Evolutionary conservation across 2,329 filamentous ascomycete species (phyloP).

Genomic region (Epichloe amarillans): DNA sequence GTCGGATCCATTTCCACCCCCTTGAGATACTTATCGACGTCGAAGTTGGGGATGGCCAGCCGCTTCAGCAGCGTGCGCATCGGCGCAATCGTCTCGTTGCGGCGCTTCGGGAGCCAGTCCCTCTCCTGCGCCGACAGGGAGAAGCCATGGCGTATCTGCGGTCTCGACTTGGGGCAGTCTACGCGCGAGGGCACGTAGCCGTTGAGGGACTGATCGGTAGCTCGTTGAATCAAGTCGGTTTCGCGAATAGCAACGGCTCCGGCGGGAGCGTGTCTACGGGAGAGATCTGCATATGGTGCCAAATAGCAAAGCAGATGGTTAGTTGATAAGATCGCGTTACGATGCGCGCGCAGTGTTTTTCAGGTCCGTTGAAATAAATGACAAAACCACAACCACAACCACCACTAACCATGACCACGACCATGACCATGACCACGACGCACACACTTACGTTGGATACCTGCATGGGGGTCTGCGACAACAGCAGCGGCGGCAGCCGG

Average conservation of each 20-base stretch:
- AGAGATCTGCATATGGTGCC: not conserved
- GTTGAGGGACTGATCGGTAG: conserved; percentile 20
- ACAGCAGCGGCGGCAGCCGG: not conserved
- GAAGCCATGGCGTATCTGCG: conserved; percentile 50
- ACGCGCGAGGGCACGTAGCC: conserved; percentile 60
- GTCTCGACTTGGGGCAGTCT: conserved; percentile 55
- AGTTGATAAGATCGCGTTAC: too few relatives aligned
- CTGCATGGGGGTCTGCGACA: conserved; percentile 6
- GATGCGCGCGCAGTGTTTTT: too few relatives aligned
- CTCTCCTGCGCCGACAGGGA: conserved; percentile 55
- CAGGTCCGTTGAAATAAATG: not conserved
- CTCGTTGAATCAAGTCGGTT: conserved; percentile 12
- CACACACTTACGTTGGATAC: conserved; percentile 3
- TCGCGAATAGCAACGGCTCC: not conserved
- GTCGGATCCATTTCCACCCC: conserved; percentile 16
- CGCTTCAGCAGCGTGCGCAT: conserved; percentile 61
- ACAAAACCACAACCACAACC: not conserved
- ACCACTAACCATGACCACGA: not conserved
- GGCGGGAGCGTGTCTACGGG: not conserved
- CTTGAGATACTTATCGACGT: conserved; percentile 57
- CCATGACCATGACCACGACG: too few relatives aligned
- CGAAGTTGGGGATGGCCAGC: conserved; percentile 63
- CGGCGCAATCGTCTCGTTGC: conserved; percentile 60
- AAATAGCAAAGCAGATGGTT: too few relatives aligned
- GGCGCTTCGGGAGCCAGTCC: conserved; percentile 58